These are phyloP conservation scores for Arabidopsis suecica DNA, from an alignment of 345 rosid species.

Conservation along the genomic window DNA sequence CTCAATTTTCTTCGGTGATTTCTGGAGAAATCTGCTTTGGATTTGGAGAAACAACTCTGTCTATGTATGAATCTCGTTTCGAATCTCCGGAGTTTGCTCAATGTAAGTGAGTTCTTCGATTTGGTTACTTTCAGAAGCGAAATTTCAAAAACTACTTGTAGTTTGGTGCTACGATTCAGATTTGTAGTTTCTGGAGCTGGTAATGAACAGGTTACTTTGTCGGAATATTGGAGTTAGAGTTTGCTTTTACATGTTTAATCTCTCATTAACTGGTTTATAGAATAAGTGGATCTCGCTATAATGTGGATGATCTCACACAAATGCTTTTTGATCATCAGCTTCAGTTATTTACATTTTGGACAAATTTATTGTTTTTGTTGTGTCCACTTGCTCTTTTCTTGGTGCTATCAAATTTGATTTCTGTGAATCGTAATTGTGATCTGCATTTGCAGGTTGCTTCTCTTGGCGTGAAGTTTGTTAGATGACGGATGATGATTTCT, in stretches of 20 bases:
- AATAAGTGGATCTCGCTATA: slow-evolving; percentile 1
- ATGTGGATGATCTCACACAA: no score
- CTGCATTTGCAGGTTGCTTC: neutral
- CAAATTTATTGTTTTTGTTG: no score
- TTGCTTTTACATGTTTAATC: neutral
- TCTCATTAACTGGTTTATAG: neutral
- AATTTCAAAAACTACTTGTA: slow-evolving; percentile 1
- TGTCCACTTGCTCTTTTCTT: no score
- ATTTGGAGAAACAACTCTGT: no score
- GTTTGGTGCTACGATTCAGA: neutral
- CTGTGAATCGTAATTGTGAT: no score
- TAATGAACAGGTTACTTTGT: neutral
- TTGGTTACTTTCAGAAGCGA: neutral
- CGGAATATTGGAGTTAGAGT: neutral
- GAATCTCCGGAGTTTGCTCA: neutral
- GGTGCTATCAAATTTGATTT: no score
- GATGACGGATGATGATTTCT: slow-evolving; percentile 52
- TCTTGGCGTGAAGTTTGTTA: slow-evolving; percentile 8
- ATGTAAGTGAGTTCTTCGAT: slow-evolving; percentile 27
- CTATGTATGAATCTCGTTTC: no score
- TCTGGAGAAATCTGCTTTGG: no score
- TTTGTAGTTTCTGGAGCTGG: neutral
- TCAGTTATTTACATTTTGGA: no score
- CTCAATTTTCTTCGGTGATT: no score
- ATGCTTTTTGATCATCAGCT: neutral